Evolutionary conservation across 2,329 filamentous ascomycete species (phyloP).

Genomic region (Epicoccum sorghinum): DNA sequence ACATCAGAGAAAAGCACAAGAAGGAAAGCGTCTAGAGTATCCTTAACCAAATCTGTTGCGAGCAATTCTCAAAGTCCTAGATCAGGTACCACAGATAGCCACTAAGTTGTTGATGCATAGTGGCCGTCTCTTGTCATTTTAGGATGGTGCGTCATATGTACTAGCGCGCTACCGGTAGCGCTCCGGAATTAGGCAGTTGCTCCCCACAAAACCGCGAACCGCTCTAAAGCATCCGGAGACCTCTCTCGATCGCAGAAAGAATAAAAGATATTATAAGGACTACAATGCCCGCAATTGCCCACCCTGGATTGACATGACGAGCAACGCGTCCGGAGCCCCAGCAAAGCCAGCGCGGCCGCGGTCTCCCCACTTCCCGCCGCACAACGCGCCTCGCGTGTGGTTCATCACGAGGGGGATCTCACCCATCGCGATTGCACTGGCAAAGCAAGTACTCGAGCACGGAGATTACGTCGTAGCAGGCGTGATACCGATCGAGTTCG

Average conservation of each 20-base stretch:
- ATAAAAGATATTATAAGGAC: not conserved
- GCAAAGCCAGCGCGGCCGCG: slow-evolving; percentile 41
- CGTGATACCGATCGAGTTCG: slow-evolving; percentile 77
- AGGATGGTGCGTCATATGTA: slow-evolving; percentile 11
- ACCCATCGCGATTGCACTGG: slow-evolving; percentile 81
- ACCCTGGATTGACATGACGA: slow-evolving; percentile 5
- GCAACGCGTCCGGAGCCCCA: slow-evolving; percentile 1
- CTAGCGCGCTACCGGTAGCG: slow-evolving; percentile 13
- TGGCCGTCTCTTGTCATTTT: slow-evolving; percentile 2
- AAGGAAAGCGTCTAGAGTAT: no score
- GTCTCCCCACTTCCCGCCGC: slow-evolving; percentile 62
- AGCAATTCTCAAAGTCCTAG: no score
- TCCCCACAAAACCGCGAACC: slow-evolving; percentile 12
- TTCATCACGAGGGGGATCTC: slow-evolving; percentile 87
- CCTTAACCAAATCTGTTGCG: no score
- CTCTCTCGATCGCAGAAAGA: not conserved
- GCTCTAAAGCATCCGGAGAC: not conserved
- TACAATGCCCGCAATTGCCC: not conserved
- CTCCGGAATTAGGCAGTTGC: slow-evolving; percentile 21
- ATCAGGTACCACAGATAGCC: no score
- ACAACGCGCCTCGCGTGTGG: slow-evolving; percentile 82
- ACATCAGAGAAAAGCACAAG: no score
- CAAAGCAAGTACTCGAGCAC: slow-evolving; percentile 81
- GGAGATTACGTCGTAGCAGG: slow-evolving; percentile 91
- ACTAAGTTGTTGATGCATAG: not conserved